Percentiles rank a stretch among this genome's conserved stretches.
Evolutionary conservation across 345 rosid species (phyloP).

Genomic region (Populus nigra): DNA sequence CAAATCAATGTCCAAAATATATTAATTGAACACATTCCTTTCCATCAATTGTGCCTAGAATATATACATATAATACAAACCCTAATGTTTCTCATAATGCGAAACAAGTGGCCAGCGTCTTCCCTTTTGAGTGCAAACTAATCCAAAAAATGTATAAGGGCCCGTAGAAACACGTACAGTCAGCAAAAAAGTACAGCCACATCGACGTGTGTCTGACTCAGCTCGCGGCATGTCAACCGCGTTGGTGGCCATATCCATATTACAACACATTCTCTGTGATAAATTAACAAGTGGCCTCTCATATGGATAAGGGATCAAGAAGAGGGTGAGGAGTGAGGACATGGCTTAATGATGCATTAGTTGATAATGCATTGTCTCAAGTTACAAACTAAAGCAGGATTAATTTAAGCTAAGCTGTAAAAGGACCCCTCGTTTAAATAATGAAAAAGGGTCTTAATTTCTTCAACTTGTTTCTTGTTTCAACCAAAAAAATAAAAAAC

Average conservation of each 20-base stretch:
- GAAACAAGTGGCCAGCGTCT: constrained; percentile 12
- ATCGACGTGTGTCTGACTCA: constrained; percentile 17
- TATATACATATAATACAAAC: too few species aligned
- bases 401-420: background rate
- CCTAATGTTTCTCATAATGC: background rate
- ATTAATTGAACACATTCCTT: too few species aligned
- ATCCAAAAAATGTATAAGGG: background rate
- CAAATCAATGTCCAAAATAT: background rate
- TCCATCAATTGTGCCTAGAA: background rate
- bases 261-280: background rate
- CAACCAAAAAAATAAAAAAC: too few species aligned
- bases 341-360: background rate
- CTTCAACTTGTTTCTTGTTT: background rate
- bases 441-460: background rate
- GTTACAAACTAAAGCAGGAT: constrained; percentile 2
- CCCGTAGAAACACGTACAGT: background rate
- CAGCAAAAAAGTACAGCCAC: constrained; percentile 12
- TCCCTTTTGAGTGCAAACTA: background rate
- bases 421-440: background rate
- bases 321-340: background rate
- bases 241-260: background rate
- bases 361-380: background rate
- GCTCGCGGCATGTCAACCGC: constrained; percentile 4
- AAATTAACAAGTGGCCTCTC: background rate
- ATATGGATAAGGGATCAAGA: background rate